Conservation (phyloP, 2,329 filamentous ascomycete species). For the Curvularia lunata region DNA sequence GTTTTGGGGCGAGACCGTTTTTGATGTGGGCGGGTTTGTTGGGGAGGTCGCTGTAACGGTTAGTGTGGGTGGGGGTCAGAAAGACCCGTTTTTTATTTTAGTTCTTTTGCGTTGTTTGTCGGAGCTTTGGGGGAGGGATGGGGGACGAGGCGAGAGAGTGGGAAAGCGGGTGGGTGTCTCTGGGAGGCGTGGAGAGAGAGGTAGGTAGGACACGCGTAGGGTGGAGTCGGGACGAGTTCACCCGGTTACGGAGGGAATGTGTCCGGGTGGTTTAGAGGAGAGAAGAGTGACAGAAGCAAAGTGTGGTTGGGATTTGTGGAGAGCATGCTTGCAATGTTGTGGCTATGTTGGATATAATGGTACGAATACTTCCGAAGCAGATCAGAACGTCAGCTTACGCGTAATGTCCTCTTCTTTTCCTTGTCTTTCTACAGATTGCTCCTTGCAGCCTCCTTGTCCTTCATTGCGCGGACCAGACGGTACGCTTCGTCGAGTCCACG, state of each 20-base stretch:
- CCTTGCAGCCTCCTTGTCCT: constrained; percentile 31
- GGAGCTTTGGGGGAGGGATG: neutral
- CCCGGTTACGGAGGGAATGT: neutral
- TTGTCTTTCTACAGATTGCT: constrained; percentile 28
- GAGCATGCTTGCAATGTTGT: neutral
- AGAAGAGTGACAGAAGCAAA: neutral
- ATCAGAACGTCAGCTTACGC: neutral
- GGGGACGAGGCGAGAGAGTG: neutral
- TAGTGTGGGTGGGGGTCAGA: too few species aligned
- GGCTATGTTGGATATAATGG: neutral
- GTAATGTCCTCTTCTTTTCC: neutral
- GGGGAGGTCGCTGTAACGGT: neutral
- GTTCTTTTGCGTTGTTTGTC: neutral
- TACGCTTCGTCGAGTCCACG: constrained; percentile 40
- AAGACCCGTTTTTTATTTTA: neutral
- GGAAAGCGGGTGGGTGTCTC: neutral
- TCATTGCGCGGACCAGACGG: constrained; percentile 34
- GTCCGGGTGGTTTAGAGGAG: neutral
- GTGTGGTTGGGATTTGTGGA: neutral
- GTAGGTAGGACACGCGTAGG: neutral
- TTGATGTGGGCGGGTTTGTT: neutral
- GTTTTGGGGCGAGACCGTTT: neutral
- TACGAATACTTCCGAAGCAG: neutral
- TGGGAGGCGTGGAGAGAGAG: neutral
- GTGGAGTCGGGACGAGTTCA: neutral